Evolutionary conservation across 768 basidiomycete genomes (phyloP).

Genomic region (Pleurotus djamor): DNA sequence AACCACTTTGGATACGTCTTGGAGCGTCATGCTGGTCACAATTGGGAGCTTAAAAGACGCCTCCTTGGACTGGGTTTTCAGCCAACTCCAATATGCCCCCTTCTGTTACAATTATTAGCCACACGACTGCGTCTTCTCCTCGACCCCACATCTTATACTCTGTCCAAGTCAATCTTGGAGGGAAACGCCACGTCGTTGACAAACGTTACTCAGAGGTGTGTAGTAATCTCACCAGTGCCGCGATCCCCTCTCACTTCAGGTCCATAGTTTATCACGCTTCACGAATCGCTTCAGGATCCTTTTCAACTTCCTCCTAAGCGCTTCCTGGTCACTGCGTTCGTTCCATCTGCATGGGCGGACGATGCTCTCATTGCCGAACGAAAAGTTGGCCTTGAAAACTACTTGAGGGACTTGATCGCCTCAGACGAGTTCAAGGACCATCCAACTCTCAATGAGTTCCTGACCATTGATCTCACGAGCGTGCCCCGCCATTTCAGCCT

Average conservation of each 20-base stretch:
- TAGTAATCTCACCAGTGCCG: background rate
- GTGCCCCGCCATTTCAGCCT: conserved; percentile 28
- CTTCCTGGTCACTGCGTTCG: conserved; percentile 42
- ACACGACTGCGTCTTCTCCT: conserved; percentile 45
- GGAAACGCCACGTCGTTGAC: conserved; percentile 25
- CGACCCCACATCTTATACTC: conserved; percentile 46
- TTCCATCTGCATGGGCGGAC: conserved; percentile 53
- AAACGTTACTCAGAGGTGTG: conserved; percentile 45
- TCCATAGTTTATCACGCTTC: conserved; percentile 34
- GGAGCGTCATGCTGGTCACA: background rate
- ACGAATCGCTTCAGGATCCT: conserved; percentile 35
- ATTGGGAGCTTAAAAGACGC: too few relatives aligned
- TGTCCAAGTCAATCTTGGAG: conserved; percentile 31
- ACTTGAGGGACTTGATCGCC: conserved; percentile 35
- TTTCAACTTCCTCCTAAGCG: conserved; percentile 49
- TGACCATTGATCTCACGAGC: conserved; percentile 21
- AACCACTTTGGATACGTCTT: background rate
- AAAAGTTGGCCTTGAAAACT: conserved; percentile 42
- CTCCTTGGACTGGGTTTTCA: background rate
- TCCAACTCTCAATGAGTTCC: conserved; percentile 33
- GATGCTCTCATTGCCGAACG: conserved; percentile 50
- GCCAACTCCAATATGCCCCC: conserved; percentile 8
- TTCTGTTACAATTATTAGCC: conserved; percentile 30
- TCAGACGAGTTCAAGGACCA: conserved; percentile 32
- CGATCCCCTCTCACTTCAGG: background rate